Evolutionary conservation across 1,284 basidiomycete species (phyloP).

Genomic region (Irpex rosettiformis): DNA sequence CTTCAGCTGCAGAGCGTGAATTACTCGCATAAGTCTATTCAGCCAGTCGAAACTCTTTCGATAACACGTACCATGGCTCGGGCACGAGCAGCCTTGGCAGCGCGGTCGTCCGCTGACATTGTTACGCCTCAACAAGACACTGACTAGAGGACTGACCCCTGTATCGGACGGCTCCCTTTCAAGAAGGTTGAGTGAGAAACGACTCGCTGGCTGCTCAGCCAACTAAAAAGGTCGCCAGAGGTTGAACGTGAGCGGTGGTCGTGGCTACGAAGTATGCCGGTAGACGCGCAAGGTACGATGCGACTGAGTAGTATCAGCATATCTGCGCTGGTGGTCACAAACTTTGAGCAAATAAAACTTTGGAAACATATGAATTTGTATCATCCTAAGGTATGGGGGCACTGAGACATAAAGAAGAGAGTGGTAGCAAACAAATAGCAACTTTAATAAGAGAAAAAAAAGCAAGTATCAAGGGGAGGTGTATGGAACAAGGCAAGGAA

Average conservation of each 20-base stretch:
- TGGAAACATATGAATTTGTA: background rate
- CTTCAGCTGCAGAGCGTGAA: slow-evolving; percentile 48
- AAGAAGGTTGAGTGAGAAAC: too few relatives aligned
- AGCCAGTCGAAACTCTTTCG: slow-evolving; percentile 10
- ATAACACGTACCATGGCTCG: slow-evolving; percentile 61
- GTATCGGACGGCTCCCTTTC: background rate
- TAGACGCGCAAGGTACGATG: too few relatives aligned
- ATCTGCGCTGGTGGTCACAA: too few relatives aligned
- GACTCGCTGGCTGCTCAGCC: too few relatives aligned
- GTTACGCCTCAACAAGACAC: slow-evolving; percentile 24
- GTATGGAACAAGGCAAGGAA: slow-evolving; percentile 36
- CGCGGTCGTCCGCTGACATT: slow-evolving; percentile 71
- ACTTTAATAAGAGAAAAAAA: background rate
- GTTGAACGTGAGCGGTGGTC: too few relatives aligned
- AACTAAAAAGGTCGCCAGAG: too few relatives aligned
- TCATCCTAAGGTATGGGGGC: slow-evolving; percentile 7
- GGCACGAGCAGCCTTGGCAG: slow-evolving; percentile 74
- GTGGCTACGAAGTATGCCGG: too few relatives aligned
- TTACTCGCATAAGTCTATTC: slow-evolving; percentile 12
- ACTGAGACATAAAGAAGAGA: slow-evolving; percentile 7
- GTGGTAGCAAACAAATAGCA: slow-evolving; percentile 9
- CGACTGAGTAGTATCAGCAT: too few relatives aligned
- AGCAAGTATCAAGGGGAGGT: slow-evolving; percentile 19
- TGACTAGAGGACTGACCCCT: background rate
- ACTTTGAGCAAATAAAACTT: too few relatives aligned